A percentile compares a stretch with the other conserved stretches of the same genome.
Evolutionary conservation across 2,329 filamentous ascomycete species (phyloP).

Genomic region (Coleophoma eucalyptorum): DNA sequence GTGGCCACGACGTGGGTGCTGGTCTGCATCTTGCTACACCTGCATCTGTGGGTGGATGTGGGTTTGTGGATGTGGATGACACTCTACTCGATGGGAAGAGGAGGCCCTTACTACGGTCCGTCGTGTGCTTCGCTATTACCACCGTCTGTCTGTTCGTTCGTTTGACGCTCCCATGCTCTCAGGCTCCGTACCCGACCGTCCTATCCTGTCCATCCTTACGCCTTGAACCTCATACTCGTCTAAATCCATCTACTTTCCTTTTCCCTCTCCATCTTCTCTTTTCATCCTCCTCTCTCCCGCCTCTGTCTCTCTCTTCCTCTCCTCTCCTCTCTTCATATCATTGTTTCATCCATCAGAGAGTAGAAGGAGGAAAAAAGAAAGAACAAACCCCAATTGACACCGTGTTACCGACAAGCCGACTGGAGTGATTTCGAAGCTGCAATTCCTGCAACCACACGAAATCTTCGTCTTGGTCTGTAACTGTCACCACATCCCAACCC

Average conservation of each 20-base stretch:
- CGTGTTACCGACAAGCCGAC: constrained; percentile 15
- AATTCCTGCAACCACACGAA: constrained; percentile 4
- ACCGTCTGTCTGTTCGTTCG: too few species aligned
- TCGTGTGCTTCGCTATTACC: too few species aligned
- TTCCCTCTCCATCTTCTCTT: constrained; percentile 10
- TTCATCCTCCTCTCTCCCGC: constrained; percentile 10
- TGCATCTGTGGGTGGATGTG: too few species aligned
- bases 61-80: too few species aligned
- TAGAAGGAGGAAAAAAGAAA: constrained; percentile 5
- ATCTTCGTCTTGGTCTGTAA: constrained; percentile 19
- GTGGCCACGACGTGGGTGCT: too few species aligned
- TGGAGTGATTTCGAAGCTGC: constrained; percentile 4
- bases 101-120: too few species aligned
- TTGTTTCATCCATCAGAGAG: constrained; percentile 9
- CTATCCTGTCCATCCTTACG: too few species aligned
- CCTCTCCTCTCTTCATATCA: not conserved
- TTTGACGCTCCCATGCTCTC: too few species aligned
- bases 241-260: constrained; percentile 7
- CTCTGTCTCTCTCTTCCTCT: constrained; percentile 6
- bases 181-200: too few species aligned
- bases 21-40: too few species aligned
- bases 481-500: constrained; percentile 14
- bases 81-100: too few species aligned
- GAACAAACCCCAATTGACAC: constrained; percentile 14
- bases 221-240: constrained; percentile 4